phyloP scores from a whole-genome alignment of 2,329 filamentous ascomycete species.

The Sporothrix variecibatus region DNA sequence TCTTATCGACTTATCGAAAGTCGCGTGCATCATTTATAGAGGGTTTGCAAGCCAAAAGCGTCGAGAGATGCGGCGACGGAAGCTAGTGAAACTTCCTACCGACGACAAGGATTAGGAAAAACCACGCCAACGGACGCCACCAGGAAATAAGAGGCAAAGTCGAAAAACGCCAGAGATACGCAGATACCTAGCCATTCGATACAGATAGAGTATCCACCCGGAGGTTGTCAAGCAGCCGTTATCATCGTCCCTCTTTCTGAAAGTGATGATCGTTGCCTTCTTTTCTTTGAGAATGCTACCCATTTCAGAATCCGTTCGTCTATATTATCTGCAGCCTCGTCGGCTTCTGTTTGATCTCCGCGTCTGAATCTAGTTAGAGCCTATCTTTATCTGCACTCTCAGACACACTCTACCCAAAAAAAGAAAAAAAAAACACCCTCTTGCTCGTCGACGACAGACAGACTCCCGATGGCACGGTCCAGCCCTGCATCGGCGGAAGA shows the following conservation, averaged over 20 bases:
- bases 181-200: not conserved
- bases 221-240: conserved; percentile 8
- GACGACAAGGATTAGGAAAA: too few relatives aligned
- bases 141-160: not conserved
- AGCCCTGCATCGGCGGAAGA: not conserved
- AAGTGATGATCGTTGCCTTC: not conserved
- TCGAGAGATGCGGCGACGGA: not conserved
- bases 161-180: not conserved
- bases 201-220: not conserved
- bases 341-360: conserved; percentile 12
- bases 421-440: too few relatives aligned
- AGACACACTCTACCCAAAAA: not conserved
- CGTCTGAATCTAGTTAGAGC: conserved; percentile 3
- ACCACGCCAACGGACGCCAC: not conserved
- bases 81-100: not conserved
- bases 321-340: not conserved
- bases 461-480: not conserved
- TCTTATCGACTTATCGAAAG: conserved; percentile 18
- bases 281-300: not conserved
- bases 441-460: not conserved
- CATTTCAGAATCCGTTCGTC: too few relatives aligned
- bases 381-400: not conserved
- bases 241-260: not conserved
- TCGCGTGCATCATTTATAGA: not conserved
- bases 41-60: not conserved